Percentiles rank a stretch among this genome's conserved stretches.
Evolutionary conservation across 2,329 filamentous ascomycete species (phyloP).

Genomic region (Trichophyton simii): DNA sequence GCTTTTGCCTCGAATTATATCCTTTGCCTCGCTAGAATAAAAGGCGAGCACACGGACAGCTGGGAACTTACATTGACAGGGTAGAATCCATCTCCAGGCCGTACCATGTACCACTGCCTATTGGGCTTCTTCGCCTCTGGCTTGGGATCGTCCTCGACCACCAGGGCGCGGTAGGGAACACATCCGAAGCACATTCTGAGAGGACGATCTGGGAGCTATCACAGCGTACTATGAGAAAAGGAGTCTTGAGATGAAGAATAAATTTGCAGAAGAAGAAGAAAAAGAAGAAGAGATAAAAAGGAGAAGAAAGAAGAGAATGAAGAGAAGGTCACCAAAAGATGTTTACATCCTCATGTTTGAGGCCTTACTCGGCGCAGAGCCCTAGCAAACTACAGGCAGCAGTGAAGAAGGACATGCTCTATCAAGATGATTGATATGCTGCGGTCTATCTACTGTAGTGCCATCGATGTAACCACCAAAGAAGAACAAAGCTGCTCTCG

Average conservation of each 20-base stretch:
- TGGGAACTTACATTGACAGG: slow-evolving; percentile 8
- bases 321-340: neutral
- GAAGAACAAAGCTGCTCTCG: neutral
- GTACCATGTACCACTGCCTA: slow-evolving; percentile 12
- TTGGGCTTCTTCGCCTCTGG: slow-evolving; percentile 7
- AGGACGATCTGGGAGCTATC: neutral
- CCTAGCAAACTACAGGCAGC: neutral
- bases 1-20: neutral
- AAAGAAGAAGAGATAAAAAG: neutral
- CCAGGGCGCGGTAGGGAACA: slow-evolving; percentile 11
- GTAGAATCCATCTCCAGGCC: slow-evolving; percentile 12
- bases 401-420: neutral
- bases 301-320: neutral
- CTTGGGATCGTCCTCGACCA: slow-evolving; percentile 13
- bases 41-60: neutral
- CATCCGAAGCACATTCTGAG: slow-evolving; percentile 13
- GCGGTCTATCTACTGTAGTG: neutral
- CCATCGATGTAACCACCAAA: neutral
- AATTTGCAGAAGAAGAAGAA: neutral
- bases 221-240: neutral
- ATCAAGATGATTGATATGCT: neutral
- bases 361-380: neutral
- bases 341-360: neutral
- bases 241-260: neutral
- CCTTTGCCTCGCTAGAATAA: neutral